A percentile compares a stretch with the other conserved stretches of the same genome.
phyloP scores from a whole-genome alignment of 139 green algal species.

The Pedinophyceae sp. region DNA sequence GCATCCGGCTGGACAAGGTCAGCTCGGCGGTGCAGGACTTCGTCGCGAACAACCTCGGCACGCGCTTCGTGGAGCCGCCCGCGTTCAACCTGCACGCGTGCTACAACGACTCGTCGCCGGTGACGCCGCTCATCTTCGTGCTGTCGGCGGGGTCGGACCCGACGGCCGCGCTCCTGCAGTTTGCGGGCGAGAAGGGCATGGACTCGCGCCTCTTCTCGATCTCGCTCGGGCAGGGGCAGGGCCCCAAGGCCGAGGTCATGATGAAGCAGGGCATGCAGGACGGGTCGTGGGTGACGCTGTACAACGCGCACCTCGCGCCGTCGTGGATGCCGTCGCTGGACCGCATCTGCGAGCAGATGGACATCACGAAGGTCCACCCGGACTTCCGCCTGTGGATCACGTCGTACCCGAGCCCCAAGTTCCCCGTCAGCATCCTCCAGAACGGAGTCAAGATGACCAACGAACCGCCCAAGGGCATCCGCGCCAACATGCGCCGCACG shows the following conservation, averaged over 20 bases:
- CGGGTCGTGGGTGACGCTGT: conserved; percentile 33
- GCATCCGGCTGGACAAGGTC: conserved; percentile 55
- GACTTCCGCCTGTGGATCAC: conserved; percentile 66
- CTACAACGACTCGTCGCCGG: conserved; percentile 48
- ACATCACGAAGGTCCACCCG: conserved; percentile 26
- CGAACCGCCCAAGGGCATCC: conserved; percentile 49
- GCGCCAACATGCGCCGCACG: conserved; percentile 50
- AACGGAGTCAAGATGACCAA: conserved; percentile 61
- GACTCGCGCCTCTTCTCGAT: conserved; percentile 1
- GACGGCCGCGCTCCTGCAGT: conserved; percentile 49
- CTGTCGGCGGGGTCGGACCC: conserved; percentile 50
- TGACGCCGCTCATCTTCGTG: conserved; percentile 55
- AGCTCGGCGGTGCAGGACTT: conserved; percentile 36
- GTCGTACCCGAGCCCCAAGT: conserved; percentile 35
- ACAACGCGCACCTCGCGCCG: conserved; percentile 58
- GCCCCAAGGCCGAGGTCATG: conserved; percentile 49
- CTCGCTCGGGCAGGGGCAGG: conserved; percentile 36
- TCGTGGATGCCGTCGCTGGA: conserved; percentile 53
- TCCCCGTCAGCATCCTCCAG: conserved; percentile 19
- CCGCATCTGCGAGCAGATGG: conserved; percentile 50
- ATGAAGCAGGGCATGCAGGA: conserved; percentile 30
- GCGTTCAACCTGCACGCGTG: conserved; percentile 43
- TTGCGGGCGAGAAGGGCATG: conserved; percentile 22
- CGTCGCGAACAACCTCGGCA: conserved; percentile 12
- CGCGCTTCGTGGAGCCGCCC: conserved; percentile 39